These are phyloP conservation scores for Diplodia sapinea DNA, from an alignment of 2,329 filamentous ascomycete species.

Conservation along the genomic window DNA sequence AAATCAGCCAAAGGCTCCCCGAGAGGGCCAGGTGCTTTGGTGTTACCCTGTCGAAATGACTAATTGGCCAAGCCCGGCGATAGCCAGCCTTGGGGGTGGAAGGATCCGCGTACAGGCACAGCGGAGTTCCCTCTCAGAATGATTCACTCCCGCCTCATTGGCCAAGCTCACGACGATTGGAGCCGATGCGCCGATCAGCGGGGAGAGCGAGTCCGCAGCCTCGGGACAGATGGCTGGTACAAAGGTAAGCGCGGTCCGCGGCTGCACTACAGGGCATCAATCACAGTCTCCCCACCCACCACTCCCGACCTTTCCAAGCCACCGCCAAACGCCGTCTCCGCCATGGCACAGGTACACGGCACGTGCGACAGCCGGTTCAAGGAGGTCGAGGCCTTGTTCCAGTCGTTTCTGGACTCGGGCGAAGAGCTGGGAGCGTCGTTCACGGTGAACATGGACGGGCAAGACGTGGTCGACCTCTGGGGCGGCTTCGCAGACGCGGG, in stretches of 20 bases:
- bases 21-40: too few relatives aligned
- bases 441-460: conserved; percentile 50
- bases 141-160: neutral
- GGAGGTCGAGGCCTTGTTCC: conserved; percentile 44
- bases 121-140: neutral
- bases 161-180: neutral
- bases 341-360: conserved; percentile 42
- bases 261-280: too few relatives aligned
- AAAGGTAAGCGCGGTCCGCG: too few relatives aligned
- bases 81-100: too few relatives aligned
- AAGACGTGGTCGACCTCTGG: conserved; percentile 54
- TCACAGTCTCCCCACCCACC: too few relatives aligned
- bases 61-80: too few relatives aligned
- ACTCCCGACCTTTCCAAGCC: too few relatives aligned
- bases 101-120: too few relatives aligned
- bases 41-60: too few relatives aligned
- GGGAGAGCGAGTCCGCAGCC: neutral
- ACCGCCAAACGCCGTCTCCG: neutral
- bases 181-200: neutral
- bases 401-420: conserved; percentile 45
- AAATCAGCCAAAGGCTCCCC: too few relatives aligned
- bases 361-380: conserved; percentile 48
- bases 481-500: conserved; percentile 48
- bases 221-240: neutral
- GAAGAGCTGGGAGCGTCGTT: conserved; percentile 56